phyloP scores from a whole-genome alignment of 495 filamentous ascomycete genomes.

The Immersiella caudata region DNA sequence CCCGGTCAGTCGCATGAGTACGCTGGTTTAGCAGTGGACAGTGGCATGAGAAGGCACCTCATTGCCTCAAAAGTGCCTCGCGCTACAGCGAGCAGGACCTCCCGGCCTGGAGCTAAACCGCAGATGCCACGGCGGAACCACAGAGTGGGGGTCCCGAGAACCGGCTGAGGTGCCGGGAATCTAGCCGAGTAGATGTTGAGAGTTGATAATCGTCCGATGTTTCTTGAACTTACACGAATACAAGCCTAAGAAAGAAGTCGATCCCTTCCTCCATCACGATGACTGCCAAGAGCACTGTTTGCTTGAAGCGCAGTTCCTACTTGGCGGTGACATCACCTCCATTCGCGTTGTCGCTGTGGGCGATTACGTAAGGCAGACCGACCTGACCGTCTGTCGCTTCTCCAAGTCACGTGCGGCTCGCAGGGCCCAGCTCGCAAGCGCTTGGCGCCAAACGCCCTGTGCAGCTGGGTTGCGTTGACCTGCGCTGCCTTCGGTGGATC shows the following conservation, averaged over 20 bases:
- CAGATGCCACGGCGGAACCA: too few relatives aligned
- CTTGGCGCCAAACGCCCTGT: conserved; percentile 24
- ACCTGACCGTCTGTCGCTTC: neutral
- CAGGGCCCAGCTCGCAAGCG: neutral
- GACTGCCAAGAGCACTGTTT: neutral
- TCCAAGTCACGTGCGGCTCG: conserved; percentile 10
- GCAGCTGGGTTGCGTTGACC: conserved; percentile 38
- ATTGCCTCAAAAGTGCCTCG: too few relatives aligned
- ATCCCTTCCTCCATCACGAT: neutral
- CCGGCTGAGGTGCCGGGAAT: too few relatives aligned
- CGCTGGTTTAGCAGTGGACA: too few relatives aligned
- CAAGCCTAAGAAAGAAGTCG: neutral
- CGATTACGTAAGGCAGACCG: neutral
- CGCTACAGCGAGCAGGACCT: too few relatives aligned
- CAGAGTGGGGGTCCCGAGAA: too few relatives aligned
- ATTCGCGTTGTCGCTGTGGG: neutral
- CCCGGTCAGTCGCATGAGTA: too few relatives aligned
- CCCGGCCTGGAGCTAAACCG: too few relatives aligned
- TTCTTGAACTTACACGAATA: neutral
- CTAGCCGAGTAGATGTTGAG: neutral
- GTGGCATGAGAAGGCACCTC: too few relatives aligned
- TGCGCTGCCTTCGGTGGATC: conserved; percentile 34
- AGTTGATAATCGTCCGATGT: neutral
- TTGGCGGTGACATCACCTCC: conserved; percentile 14
- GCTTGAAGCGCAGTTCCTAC: neutral